Base-by-base conservation (phyloP, 352 stramenopile genomes). In the Blastocystis sp. region DNA sequence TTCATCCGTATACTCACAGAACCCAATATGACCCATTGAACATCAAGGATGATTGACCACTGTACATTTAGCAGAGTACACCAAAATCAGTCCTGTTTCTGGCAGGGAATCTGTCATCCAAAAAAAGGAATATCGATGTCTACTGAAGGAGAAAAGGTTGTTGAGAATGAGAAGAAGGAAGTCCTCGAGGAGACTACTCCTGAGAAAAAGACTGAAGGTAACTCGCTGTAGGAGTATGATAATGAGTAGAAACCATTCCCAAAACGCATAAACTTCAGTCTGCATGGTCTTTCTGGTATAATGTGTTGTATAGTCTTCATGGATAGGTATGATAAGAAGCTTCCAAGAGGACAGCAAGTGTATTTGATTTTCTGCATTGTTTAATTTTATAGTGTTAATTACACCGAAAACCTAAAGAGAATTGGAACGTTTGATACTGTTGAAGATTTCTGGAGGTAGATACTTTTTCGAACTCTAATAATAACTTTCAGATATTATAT, bases 311-410 rank as follows among this genome's bases (percentile, higher is more conserved):
- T 3, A 53, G 13, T 79, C 22, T 75, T 27, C 73, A 78, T 30
- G 35, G 30, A 9, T 92, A 96, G 94, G 94, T 97, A 96, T 90
- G 94, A 97, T 92, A 96, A 96, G 92, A 97, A 97, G 91, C 93
- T 96, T 90, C 93, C 93, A 51, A 95, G 95, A 91, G 95, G 95
- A 84, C 93, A 92, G 93, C 95, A 91, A 70, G 60, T 80, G 66
- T 90, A 84, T 91, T 0, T 22, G 51, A 22, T 9, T 30, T 87
- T 62, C 54, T 7, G 6, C 54, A 9, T 56, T 27, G 6, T 27
- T n/a, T 90, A n/a, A 57, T 68, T 17, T 48, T 35, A 53, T 64
- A 44, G n/a, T 22, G 35, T 90, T n/a, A 59, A 77, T 22, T 62
- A 51, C 33, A 68, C 66, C 30, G 70, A 35, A 69, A 70, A 95